A percentile compares a stretch with the other conserved stretches of the same genome.
These are phyloP conservation scores for Comarum palustre DNA, from an alignment of 306 rosid genomes.

Conservation along the genomic window DNA sequence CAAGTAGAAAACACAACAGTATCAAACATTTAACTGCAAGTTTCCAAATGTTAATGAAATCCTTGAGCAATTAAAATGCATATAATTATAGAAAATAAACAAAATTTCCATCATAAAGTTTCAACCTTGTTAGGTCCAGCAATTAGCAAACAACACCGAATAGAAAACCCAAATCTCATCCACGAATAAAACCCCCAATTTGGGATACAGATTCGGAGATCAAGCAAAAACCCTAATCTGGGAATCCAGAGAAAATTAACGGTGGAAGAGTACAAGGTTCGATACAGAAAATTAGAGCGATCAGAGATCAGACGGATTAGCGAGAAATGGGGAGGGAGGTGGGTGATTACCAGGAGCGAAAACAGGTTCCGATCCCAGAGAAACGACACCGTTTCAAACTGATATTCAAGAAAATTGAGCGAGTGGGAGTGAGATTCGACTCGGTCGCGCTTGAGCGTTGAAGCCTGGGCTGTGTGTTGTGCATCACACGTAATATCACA, in stretches of 20 bases:
- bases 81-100: neutral
- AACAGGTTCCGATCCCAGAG: neutral
- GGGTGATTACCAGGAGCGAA: neutral
- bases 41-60: neutral
- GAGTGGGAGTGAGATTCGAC: constrained; percentile 4
- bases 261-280: neutral
- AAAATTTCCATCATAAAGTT: neutral
- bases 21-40: neutral
- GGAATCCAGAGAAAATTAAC: constrained; percentile 2
- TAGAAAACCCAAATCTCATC: neutral
- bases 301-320: neutral
- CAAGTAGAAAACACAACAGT: neutral
- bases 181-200: neutral
- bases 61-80: neutral
- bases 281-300: neutral
- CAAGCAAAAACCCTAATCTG: constrained; percentile 23
- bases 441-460: constrained; percentile 7
- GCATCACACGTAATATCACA: neutral
- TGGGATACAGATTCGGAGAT: constrained; percentile 5
- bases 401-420: neutral
- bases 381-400: neutral
- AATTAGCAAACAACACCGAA: neutral
- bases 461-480: neutral
- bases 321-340: neutral
- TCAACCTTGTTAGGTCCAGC: neutral